These are phyloP conservation scores for Phytophthora tubulina DNA, from an alignment of 352 stramenopile genomes.

Conservation along the genomic window DNA sequence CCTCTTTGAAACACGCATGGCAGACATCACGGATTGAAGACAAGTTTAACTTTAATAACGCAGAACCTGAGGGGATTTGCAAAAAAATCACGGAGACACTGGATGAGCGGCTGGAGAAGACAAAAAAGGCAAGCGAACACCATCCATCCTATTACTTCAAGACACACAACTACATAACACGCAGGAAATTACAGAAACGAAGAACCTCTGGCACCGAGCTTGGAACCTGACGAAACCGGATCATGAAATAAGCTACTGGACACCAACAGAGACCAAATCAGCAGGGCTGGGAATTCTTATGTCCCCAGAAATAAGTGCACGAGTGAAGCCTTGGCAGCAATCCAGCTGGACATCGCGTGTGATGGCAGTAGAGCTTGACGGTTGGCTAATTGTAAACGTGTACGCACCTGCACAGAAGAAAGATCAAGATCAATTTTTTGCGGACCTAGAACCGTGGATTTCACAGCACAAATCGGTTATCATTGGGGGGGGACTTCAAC, in stretches of 20 bases:
- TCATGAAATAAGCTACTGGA: not conserved
- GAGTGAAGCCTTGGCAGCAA: not conserved
- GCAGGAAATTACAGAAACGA: too few relatives aligned
- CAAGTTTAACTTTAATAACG: too few relatives aligned
- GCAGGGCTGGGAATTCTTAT: not conserved
- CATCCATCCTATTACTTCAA: too few relatives aligned
- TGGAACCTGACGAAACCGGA: too few relatives aligned
- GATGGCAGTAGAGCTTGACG: not conserved
- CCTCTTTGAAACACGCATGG: too few relatives aligned
- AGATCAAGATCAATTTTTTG: slow-evolving; percentile 2
- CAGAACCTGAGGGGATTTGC: too few relatives aligned
- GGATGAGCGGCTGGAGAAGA: too few relatives aligned
- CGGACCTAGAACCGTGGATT: not conserved
- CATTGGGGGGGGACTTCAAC: not conserved
- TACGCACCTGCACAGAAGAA: not conserved
- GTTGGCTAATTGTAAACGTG: slow-evolving; percentile 1
- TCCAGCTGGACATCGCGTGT: not conserved
- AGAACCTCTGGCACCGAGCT: too few relatives aligned
- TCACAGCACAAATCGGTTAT: not conserved
- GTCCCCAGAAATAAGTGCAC: not conserved
- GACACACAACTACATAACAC: too few relatives aligned
- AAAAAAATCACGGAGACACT: too few relatives aligned
- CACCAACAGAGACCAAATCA: not conserved
- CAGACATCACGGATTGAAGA: too few relatives aligned
- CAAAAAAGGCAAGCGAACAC: too few relatives aligned